phyloP scores from a whole-genome alignment of 78 protist genomes.

The Tieghemostelium lacteum region DNA sequence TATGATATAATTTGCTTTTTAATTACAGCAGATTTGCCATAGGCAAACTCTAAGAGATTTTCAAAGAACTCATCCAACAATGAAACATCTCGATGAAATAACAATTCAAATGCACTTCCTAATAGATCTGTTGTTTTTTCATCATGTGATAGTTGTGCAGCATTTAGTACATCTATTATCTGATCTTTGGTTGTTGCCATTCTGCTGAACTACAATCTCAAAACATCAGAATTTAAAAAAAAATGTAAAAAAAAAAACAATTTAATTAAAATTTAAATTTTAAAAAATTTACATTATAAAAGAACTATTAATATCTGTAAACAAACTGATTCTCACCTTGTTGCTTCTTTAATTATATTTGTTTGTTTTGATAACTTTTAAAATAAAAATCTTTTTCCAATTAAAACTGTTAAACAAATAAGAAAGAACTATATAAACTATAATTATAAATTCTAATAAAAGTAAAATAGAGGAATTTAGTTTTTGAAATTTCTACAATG shows the following conservation, averaged over 20 bases:
- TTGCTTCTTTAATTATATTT: too few species aligned
- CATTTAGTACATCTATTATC: constrained; percentile 29
- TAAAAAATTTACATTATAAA: too few species aligned
- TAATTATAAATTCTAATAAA: too few species aligned
- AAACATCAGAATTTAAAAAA: neutral
- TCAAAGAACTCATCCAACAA: constrained; percentile 30
- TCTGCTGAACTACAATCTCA: neutral
- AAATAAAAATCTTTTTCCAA: too few species aligned
- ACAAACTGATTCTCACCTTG: too few species aligned
- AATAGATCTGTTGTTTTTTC: constrained; percentile 16
- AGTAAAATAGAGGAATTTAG: too few species aligned
- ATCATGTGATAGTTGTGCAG: constrained; percentile 28
- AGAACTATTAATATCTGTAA: too few species aligned
- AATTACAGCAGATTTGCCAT: constrained; percentile 13
- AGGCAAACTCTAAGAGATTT: constrained; percentile 46
- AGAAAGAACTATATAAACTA: too few species aligned
- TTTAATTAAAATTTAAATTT: neutral
- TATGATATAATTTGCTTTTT: constrained; percentile 61
- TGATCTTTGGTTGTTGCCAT: constrained; percentile 2
- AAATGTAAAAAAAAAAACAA: neutral
- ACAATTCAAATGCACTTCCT: constrained; percentile 41
- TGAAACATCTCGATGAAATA: constrained; percentile 22
- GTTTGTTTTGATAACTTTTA: too few species aligned
- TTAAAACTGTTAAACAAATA: too few species aligned
- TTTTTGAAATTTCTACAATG: too few species aligned